Conservation (phyloP, 208 protist species). For the Phytomonas sp. region DNA sequence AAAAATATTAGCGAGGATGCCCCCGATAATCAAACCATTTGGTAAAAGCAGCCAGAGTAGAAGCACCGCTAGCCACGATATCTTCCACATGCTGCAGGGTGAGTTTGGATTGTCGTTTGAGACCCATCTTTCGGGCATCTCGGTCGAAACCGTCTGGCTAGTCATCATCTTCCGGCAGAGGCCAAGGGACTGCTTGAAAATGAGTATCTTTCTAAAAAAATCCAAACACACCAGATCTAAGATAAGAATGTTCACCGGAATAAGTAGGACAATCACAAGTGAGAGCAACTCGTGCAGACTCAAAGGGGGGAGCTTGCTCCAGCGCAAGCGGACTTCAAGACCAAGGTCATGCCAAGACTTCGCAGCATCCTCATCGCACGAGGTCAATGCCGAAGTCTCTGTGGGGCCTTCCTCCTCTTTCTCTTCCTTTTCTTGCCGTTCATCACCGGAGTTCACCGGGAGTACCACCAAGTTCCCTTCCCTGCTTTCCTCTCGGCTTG, state of each 20-base stretch:
- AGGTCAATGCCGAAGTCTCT: too few relatives aligned
- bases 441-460: too few relatives aligned
- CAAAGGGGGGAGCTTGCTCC: slow-evolving; percentile 10
- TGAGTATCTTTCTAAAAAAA: slow-evolving; percentile 6
- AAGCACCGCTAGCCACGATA: slow-evolving; percentile 15
- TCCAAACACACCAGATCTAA: slow-evolving; percentile 17
- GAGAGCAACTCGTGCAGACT: slow-evolving; percentile 14
- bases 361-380: too few relatives aligned
- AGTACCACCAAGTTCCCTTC: too few relatives aligned
- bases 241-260: slow-evolving; percentile 19
- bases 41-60: slow-evolving; percentile 22
- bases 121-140: too few relatives aligned
- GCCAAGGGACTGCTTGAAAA: not conserved
- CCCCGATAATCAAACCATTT: slow-evolving; percentile 16
- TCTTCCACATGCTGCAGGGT: not conserved
- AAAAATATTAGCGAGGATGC: not conserved
- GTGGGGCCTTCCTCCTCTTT: too few relatives aligned
- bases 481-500: not conserved
- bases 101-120: too few relatives aligned
- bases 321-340: not conserved
- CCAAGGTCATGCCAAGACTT: not conserved
- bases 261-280: slow-evolving; percentile 17
- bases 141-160: too few relatives aligned
- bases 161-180: too few relatives aligned
- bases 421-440: too few relatives aligned